These are phyloP conservation scores for Viola pubescens DNA, from an alignment of 441 rosid genomes.

Conservation along the genomic window DNA sequence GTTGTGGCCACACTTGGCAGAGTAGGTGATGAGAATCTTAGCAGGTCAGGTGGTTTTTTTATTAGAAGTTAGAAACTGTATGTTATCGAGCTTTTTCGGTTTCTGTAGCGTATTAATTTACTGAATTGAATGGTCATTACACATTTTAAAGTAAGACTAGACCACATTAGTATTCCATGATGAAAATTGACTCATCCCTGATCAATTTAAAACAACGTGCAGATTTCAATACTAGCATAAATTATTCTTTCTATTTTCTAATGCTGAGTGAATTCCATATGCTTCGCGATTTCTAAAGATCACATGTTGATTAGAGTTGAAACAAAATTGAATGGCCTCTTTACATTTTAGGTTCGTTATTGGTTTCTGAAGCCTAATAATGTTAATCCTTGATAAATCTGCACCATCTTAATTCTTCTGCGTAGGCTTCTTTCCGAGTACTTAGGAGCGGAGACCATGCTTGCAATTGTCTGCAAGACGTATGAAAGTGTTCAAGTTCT, in stretches of 20 bases:
- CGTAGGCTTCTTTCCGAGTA: constrained; percentile 67
- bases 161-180: background rate
- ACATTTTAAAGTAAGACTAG: background rate
- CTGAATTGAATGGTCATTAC: background rate
- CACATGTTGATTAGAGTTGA: background rate
- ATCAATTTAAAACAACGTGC: background rate
- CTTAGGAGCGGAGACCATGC: constrained; percentile 62
- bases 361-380: background rate
- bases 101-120: no score
- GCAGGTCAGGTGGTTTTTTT: constrained; percentile 47
- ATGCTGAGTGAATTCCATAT: background rate
- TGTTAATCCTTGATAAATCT: constrained; percentile 1
- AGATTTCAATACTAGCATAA: background rate
- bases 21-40: constrained; percentile 64
- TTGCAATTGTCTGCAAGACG: constrained; percentile 68
- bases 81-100: no score
- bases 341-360: background rate
- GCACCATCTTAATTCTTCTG: constrained; percentile 12
- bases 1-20: constrained; percentile 72
- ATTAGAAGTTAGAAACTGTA: background rate
- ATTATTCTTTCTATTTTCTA: background rate
- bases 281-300: background rate
- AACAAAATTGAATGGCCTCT: background rate
- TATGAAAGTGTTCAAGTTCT: constrained; percentile 39
- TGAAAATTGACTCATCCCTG: background rate